Evolutionary conservation across 345 rosid genomes (phyloP), one percentile per base, ranked within the genome.

Genomic region (Reutealis trisperma): DNA sequence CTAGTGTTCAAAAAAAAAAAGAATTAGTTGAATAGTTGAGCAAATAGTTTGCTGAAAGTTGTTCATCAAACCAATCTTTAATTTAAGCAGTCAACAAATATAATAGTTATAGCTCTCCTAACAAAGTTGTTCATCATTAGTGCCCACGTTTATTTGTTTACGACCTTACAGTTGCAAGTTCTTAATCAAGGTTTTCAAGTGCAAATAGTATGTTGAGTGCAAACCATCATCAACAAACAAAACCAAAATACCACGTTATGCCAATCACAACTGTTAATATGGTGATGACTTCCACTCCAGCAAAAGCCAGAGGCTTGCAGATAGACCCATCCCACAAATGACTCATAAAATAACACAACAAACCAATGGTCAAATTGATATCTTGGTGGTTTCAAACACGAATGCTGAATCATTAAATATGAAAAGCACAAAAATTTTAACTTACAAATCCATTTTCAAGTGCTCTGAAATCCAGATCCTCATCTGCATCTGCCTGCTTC

Each of bases 391-490:
- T 41, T 63, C 67, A n/a, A 42, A 44, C n/a, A 49, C 15, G 34
- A 66, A 57, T 45, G 37, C 11, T 37, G 25, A 63, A 72, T 25
- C 2, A 19, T 16, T 70, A 37, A 64, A 61, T 14, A 45, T 47
- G 25, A 67, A 24, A 67, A 13, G 30, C 42, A 22, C 18, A 64
- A 54, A n/a, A 7, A 47, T 12, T 75, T 30, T 27, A 52, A 90
- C 97, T 92, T 90, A 92, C 97, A 80, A 83, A 92, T 76, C 97
- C 97, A 37, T 84, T 85, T 78, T 87, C 92, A 9, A 92, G 82
- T 12, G 93, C 94, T 81, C 86, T 87, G 81, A 90, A 80, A 81
- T 92, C 97, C 85, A 86, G 81, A 80, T 89, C 89, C 73, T 87
- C 94, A 25, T 89, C 88, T 0, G 77, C 71, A 61, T 85, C 89